A percentile compares a stretch with the other conserved stretches of the same genome.
These are phyloP conservation scores for Coleophoma crateriformis DNA, from an alignment of 2,329 filamentous ascomycete genomes.

Conservation along the genomic window DNA sequence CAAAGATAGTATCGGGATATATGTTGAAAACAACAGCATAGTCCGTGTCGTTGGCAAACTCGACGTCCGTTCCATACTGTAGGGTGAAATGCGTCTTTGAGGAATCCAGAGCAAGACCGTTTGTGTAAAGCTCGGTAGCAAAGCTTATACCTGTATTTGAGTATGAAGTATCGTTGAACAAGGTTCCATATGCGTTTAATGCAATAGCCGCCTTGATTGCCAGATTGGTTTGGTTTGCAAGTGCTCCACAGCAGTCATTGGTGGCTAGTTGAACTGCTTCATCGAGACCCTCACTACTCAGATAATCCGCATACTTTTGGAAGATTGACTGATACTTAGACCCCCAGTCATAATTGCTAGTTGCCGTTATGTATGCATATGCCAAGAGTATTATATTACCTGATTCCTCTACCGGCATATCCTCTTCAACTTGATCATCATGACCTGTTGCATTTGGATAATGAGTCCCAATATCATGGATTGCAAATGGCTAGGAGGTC, in stretches of 20 bases:
- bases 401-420: constrained; percentile 74
- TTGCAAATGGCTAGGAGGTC: constrained; percentile 43
- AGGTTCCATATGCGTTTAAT: constrained; percentile 72
- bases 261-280: constrained; percentile 75
- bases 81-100: constrained; percentile 44
- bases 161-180: constrained; percentile 58
- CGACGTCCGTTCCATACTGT: constrained; percentile 56
- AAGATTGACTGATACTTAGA: constrained; percentile 64
- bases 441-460: constrained; percentile 70
- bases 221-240: constrained; percentile 75
- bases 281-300: constrained; percentile 67
- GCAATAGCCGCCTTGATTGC: constrained; percentile 81
- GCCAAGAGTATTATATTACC: constrained; percentile 82
- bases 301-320: constrained; percentile 73
- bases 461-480: constrained; percentile 66
- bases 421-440: constrained; percentile 61
- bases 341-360: constrained; percentile 49
- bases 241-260: constrained; percentile 76
- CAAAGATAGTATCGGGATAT: constrained; percentile 72
- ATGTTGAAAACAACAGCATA: constrained; percentile 67
- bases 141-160: constrained; percentile 36
- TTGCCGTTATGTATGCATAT: constrained; percentile 58
- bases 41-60: constrained; percentile 61
- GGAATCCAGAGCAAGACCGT: no score
- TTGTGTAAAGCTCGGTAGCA: no score